Base-by-base conservation (phyloP, 2,329 filamentous ascomycete species). In the Cadophora gregata region DNA sequence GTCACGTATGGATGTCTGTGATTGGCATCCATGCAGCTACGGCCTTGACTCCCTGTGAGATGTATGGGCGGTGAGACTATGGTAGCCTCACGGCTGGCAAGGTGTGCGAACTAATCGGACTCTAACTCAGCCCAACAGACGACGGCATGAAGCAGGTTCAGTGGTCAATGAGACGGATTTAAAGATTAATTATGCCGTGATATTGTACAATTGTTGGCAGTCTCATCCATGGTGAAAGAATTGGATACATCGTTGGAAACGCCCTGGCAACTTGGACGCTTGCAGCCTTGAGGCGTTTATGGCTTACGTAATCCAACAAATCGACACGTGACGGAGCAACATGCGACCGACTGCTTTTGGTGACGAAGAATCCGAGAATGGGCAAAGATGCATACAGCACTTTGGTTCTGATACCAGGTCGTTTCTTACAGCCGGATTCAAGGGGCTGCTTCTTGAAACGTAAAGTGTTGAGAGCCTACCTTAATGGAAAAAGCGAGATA, bases 21-120 rank as follows among this genome's bases (percentile, higher is more conserved):
- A 58, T 58, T 58, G 53, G 53, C 25, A 58, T 38, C 31, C 29
- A 58, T 58, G 29, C 31, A 36, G 10, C n/a, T 19, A 2, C 31
- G 31, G 19, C 33, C 31, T 58, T 25, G 33, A 25, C 31, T n/a
- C 24, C 29, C 33, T n/a, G 24, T 33, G 33, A 29, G 53, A 25
- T 58, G 21, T 25, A 12, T 58, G 31, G 29, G 53, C 53, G 53
- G 29, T 25, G 33, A 25, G 21, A n/a, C 31, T 36, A 3, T 21
- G 29, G 21, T 24, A 24, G 48, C 53, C 29, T 58, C 53, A 31
- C 7, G 21, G 19, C n/a, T 6, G 27, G 50, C 14, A 53, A 53
- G 21, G 21, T 36, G 33, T 38, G 53, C 29, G 9, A 24, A 14
- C n/a, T 36, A 14, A 29, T 58, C 29, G n/a, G 21, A 36, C 29